Conservation (phyloP, 2,329 filamentous ascomycete species). For the Triangularia verruculosa region DNA sequence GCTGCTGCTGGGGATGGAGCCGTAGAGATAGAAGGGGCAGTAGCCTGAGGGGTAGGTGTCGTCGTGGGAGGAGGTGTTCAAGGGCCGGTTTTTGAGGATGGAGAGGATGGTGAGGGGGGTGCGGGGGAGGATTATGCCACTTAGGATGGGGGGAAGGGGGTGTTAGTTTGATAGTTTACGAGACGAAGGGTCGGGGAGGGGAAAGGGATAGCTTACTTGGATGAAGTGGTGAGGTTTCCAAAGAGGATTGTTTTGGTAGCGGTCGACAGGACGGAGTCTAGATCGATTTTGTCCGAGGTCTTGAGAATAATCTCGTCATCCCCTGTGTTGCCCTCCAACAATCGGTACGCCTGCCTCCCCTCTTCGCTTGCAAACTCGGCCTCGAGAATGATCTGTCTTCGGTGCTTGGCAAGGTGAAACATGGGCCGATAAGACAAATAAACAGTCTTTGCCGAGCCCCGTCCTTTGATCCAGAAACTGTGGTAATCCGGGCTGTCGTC, state of each 20-base stretch:
- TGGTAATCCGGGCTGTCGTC: constrained; percentile 34
- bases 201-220: constrained; percentile 28
- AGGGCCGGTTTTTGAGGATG: constrained; percentile 32
- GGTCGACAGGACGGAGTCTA: not conserved
- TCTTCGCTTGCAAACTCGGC: constrained; percentile 26
- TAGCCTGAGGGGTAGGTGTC: constrained; percentile 34
- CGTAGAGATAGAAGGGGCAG: constrained; percentile 47
- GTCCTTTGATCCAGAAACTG: constrained; percentile 36
- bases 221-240: constrained; percentile 31
- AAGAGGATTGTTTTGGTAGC: not conserved
- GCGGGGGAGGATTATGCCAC: constrained; percentile 6
- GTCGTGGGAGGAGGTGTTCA: constrained; percentile 37
- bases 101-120: not conserved
- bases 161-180: not conserved
- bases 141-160: not conserved
- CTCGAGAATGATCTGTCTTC: constrained; percentile 38
- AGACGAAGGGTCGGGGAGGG: not conserved
- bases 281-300: constrained; percentile 16
- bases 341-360: constrained; percentile 21
- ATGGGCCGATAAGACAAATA: constrained; percentile 38
- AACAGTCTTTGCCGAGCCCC: constrained; percentile 30
- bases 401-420: constrained; percentile 41
- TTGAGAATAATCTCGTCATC: constrained; percentile 25
- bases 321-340: constrained; percentile 11
- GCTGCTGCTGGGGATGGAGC: constrained; percentile 22